A percentile compares a stretch with the other conserved stretches of the same genome.
These are phyloP conservation scores for Pichia scutulata DNA, from an alignment of 805 yeast genomes.

Conservation along the genomic window DNA sequence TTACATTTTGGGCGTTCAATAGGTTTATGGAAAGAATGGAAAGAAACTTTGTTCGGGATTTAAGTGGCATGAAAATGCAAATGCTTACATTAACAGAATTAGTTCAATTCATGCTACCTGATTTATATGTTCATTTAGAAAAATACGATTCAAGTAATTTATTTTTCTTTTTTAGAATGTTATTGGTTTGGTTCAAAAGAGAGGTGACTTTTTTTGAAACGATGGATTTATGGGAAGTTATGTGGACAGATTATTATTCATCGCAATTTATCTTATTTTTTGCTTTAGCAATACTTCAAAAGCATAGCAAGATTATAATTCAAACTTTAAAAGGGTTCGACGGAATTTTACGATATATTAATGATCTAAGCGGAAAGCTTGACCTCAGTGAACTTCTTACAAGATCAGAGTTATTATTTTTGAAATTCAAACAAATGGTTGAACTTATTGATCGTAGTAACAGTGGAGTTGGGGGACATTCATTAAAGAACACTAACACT, in stretches of 20 bases:
- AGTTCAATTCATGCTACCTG: conserved; percentile 86
- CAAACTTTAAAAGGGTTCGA: conserved; percentile 74
- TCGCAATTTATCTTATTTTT: conserved; percentile 85
- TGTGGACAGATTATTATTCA: conserved; percentile 82
- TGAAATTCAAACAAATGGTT: conserved; percentile 72
- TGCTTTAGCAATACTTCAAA: conserved; percentile 83
- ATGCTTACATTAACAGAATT: conserved; percentile 76
- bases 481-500: not conserved
- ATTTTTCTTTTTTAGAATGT: conserved; percentile 92
- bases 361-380: conserved; percentile 74
- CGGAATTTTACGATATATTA: conserved; percentile 86
- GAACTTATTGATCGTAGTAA: conserved; percentile 59
- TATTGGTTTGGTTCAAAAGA: conserved; percentile 90
- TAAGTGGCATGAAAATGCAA: conserved; percentile 87
- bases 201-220: conserved; percentile 79
- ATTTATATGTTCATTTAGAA: conserved; percentile 71
- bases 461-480: conserved; percentile 17
- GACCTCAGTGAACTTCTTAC: conserved; percentile 69
- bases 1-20: conserved; percentile 84
- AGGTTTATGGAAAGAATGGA: conserved; percentile 93
- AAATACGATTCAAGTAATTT: conserved; percentile 84
- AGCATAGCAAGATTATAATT: conserved; percentile 70
- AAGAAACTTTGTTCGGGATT: conserved; percentile 84
- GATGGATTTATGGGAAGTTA: conserved; percentile 79
- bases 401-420: conserved; percentile 77